Conservation (phyloP, 1,284 basidiomycete genomes). For the Ustilago lituana region DNA sequence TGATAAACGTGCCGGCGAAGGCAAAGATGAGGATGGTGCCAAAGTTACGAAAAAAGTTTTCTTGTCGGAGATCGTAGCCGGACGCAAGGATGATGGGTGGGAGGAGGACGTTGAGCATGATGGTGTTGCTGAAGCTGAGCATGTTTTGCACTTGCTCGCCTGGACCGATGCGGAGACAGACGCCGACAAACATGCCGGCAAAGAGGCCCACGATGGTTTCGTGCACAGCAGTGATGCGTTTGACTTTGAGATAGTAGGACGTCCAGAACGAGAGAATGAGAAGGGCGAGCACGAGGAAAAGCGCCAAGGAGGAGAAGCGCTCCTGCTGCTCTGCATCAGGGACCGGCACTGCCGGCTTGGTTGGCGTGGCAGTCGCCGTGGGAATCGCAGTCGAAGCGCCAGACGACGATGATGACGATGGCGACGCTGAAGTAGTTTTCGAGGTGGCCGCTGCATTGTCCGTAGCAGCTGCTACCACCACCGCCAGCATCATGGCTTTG, state of each 20-base stretch:
- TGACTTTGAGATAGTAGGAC: constrained; percentile 97
- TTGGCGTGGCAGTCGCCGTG: constrained; percentile 5
- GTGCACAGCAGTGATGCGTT: constrained; percentile 92
- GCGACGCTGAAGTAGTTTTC: not conserved
- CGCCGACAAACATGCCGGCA: constrained; percentile 91
- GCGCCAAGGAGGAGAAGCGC: constrained; percentile 63
- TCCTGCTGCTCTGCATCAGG: constrained; percentile 64
- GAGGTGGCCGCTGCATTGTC: constrained; percentile 10
- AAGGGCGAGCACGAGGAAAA: constrained; percentile 82
- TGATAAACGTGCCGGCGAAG: constrained; percentile 95
- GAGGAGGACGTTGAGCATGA: constrained; percentile 96
- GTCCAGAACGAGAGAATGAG: constrained; percentile 94
- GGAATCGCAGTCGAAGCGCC: constrained; percentile 1
- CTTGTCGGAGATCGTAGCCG: constrained; percentile 95
- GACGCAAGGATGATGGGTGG: constrained; percentile 98
- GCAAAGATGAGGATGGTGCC: constrained; percentile 87
- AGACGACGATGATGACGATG: not conserved
- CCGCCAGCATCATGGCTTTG: constrained; percentile 6
- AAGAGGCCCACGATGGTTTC: constrained; percentile 96
- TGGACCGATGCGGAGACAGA: constrained; percentile 87
- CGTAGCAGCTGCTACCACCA: constrained; percentile 5
- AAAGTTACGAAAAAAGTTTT: constrained; percentile 86
- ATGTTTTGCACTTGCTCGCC: constrained; percentile 95
- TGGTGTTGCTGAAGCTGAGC: constrained; percentile 95
- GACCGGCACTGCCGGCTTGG: constrained; percentile 15